These are phyloP conservation scores for Cantharellus anzutake DNA, from an alignment of 768 basidiomycete species.

Conservation along the genomic window DNA sequence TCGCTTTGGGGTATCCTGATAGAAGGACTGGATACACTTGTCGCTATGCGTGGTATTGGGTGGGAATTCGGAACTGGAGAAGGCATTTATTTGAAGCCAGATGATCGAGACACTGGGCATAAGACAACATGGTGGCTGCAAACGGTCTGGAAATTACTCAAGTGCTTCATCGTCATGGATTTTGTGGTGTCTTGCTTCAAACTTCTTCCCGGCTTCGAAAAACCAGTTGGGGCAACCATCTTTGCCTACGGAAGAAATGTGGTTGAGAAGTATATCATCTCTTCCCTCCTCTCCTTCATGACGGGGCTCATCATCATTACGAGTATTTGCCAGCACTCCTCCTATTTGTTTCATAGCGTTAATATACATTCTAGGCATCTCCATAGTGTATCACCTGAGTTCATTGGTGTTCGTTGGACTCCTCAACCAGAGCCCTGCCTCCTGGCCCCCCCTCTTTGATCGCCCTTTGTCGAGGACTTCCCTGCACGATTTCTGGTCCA, in stretches of 20 bases:
- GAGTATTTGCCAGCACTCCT: not conserved
- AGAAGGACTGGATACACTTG: not conserved
- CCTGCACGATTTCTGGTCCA: conserved; percentile 8
- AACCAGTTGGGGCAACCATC: not conserved
- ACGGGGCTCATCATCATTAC: not conserved
- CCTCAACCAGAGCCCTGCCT: not conserved
- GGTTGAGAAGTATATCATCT: not conserved
- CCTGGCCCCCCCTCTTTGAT: conserved; percentile 8
- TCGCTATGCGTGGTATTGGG: conserved; percentile 4
- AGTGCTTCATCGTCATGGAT: conserved; percentile 4
- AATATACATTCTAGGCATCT: not conserved
- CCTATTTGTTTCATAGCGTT: not conserved
- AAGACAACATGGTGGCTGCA: not conserved
- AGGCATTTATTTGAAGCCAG: conserved; percentile 2
- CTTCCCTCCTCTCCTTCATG: not conserved
- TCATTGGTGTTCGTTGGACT: not conserved
- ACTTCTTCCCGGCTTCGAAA: not conserved
- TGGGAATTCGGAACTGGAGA: conserved; percentile 4
- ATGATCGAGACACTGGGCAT: not conserved
- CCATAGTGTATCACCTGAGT: conserved; percentile 3
- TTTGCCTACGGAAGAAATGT: not conserved
- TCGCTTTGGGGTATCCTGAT: not conserved
- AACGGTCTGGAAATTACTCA: not conserved
- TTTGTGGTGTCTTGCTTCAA: not conserved
- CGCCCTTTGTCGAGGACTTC: not conserved